phyloP scores from a whole-genome alignment of 805 yeast genomes.

The Barnettozyma salicaria region DNA sequence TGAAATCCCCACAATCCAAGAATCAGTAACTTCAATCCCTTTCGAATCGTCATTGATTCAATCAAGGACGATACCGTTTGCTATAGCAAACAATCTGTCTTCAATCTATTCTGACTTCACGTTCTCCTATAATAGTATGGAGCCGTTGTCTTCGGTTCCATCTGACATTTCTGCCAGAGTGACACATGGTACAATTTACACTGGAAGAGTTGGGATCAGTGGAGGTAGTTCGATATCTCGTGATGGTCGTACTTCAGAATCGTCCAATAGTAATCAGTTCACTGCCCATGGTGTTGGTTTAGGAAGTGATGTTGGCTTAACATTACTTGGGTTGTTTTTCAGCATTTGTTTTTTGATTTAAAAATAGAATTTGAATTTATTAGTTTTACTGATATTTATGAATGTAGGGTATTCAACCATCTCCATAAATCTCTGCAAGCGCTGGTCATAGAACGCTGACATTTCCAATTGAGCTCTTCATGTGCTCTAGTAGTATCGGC shows the following conservation, averaged over 20 bases:
- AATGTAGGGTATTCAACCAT: constrained; percentile 37
- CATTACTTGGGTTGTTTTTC: not conserved
- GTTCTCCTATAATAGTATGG: constrained; percentile 4
- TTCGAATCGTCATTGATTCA: constrained; percentile 25
- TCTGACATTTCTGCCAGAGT: constrained; percentile 13
- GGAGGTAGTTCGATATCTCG: no score
- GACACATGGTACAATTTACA: constrained; percentile 12
- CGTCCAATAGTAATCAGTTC: no score
- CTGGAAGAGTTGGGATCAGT: no score
- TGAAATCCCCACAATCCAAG: not conserved
- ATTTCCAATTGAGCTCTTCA: constrained; percentile 58
- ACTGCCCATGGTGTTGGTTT: not conserved
- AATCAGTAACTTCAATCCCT: constrained; percentile 6
- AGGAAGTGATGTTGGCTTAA: not conserved
- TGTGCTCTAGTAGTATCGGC: constrained; percentile 67
- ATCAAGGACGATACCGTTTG: constrained; percentile 48
- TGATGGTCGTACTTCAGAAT: no score
- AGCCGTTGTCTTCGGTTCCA: constrained; percentile 2
- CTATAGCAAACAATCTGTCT: constrained; percentile 30
- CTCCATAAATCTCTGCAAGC: constrained; percentile 74
- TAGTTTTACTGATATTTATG: not conserved
- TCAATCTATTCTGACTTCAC: constrained; percentile 7
- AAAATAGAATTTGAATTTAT: not conserved
- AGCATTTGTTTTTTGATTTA: not conserved
- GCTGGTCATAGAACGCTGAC: constrained; percentile 46